These are phyloP conservation scores for Glarea lozoyensis DNA, from an alignment of 495 filamentous ascomycete genomes.

Conservation along the genomic window DNA sequence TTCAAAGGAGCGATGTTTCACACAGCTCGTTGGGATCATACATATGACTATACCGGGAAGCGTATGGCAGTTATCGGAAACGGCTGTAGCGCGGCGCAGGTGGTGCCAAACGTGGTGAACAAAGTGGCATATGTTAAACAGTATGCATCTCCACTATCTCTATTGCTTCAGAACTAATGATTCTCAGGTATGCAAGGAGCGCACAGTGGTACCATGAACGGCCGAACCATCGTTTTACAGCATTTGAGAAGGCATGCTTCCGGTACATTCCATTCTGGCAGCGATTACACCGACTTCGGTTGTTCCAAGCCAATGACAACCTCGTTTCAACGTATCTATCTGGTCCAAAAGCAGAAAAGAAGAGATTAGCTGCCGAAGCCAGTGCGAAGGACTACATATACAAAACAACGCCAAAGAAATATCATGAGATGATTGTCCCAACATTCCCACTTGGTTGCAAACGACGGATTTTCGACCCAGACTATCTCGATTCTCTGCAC, in stretches of 20 bases:
- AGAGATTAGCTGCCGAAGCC: conserved; percentile 9
- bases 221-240: conserved; percentile 19
- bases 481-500: conserved; percentile 21
- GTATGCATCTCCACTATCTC: neutral
- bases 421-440: conserved; percentile 32
- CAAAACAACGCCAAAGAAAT: conserved; percentile 28
- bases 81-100: conserved; percentile 44
- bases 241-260: conserved; percentile 19
- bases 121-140: conserved; percentile 26
- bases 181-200: conserved; percentile 20
- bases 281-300: conserved; percentile 16
- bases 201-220: conserved; percentile 30
- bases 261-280: conserved; percentile 22
- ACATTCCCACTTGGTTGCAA: conserved; percentile 33
- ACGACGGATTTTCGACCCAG: conserved; percentile 32
- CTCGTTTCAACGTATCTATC: conserved; percentile 21
- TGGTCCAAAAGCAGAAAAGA: conserved; percentile 7
- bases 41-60: conserved; percentile 38
- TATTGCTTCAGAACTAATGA: neutral
- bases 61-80: conserved; percentile 52
- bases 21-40: conserved; percentile 46
- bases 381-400: conserved; percentile 26
- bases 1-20: conserved; percentile 51
- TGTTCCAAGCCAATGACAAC: conserved; percentile 23
- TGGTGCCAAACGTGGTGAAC: conserved; percentile 28